Evolutionary conservation across 805 yeast species (phyloP), one percentile per base, ranked within the genome.

Genomic region (Wickerhamomyces tratensis): DNA sequence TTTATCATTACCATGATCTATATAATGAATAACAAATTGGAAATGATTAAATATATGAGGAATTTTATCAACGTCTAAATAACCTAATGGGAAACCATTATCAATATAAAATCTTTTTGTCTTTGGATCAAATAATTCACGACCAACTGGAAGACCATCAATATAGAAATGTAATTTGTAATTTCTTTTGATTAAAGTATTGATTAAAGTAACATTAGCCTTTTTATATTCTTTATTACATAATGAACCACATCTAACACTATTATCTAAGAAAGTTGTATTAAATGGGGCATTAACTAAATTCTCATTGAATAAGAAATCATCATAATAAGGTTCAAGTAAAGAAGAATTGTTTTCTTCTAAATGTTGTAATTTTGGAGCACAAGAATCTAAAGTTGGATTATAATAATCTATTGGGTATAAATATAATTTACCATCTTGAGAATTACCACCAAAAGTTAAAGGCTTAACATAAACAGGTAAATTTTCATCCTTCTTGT

Each of bases 31-130:
- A 25, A 50, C 46, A 26, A 59, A 53, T 39, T 59, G 59, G 52
- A 58, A 59, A 45, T 59, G 63, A 45, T 59, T 59, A 43, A 45
- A 58, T 7, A 50, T 15, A 41, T 58, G 63, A 5, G 62, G 58
- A 31, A 57, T 48, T 37, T 52, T 54, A 35, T 59, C 54, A 11
- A 46, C 33, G 33, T 59, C 63, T 2, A 50, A 25, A 39, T 57
- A 59, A 5, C 63, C 63, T 40, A 59, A 13, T 14, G 63, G 62
- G 12, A 54, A 50, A 35, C 59, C 60, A n/a, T 45, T 39, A 15
- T 54, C 54, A 11, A 59, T 45, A 39, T 58, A 59, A 35, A 52
- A 58, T 35, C 43, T 49, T 9, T 49, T 47, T 1, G 58, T 52
- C 41, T 57, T 57, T 6, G 51, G 46, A 38, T 59, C 63, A 33